Base-by-base conservation (phyloP, 140 eudicot genomes). In the Ambrosia hybrid region DNA sequence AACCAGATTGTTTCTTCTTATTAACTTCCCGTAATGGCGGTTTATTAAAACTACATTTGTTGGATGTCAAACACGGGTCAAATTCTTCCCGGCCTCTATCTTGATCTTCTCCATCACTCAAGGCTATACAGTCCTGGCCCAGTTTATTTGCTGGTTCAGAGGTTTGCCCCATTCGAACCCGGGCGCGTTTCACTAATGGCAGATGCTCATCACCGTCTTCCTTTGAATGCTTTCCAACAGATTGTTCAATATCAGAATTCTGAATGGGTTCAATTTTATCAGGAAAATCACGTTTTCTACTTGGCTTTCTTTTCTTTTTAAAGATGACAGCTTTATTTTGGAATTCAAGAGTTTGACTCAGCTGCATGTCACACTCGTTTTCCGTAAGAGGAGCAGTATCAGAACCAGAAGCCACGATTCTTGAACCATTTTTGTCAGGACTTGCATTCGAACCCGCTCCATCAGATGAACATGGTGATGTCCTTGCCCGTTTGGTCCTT, bases 191-290 rank as follows among this genome's bases (percentile, higher is more conserved):
- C 70, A 90, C 95, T 53, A 94, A 15, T 5, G 99, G 99, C 71
- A 94, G 71, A 71, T 94, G 99, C 79, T 94, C 90, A 73, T 94
- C 99, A 71, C 97, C 96, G 66, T 88, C 87, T 70, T 88, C 97
- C 76, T 84, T 88, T 0, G 84, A 26, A 66, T 64, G 58, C 64
- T 63, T 85, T 8, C 75, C 91, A 17, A 5, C 56, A 8, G 71
- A 8, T 51, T 38, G 72, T 65, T 77, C 91, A 67, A n/a, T 37
- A 57, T 73, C 78, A 68, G 49, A 41, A 11, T 78, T 81, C 61
- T 58, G 76, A 71, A 57, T 33, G 9, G 67, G 45, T 71, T 75
- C 83, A 14, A 33, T 57, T 71, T 76, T 74, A 37, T 78, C 76
- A 17, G 68, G 60, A n/a, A 51, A 61, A 14, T 83, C 96, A 10